Evolutionary conservation across 495 filamentous ascomycete species (phyloP).

Genomic region (Hypoxylon subgilvum): DNA sequence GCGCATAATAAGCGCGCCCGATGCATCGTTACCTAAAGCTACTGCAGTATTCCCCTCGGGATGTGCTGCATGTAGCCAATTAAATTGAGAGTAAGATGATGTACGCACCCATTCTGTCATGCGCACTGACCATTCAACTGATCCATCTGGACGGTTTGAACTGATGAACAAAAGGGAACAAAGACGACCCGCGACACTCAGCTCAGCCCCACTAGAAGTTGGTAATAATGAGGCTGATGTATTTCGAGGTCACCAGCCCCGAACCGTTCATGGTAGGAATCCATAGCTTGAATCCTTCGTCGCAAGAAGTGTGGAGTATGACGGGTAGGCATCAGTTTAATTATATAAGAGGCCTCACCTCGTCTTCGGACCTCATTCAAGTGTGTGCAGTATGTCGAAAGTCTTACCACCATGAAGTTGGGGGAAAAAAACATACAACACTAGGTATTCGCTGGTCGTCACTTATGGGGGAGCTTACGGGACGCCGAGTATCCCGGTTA

Average conservation of each 20-base stretch:
- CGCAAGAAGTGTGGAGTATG: background rate
- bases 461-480: too few species aligned
- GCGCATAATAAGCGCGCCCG: slow-evolving; percentile 5
- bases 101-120: slow-evolving; percentile 11
- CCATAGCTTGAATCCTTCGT: slow-evolving; percentile 8
- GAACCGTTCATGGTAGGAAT: slow-evolving; percentile 4
- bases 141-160: slow-evolving; percentile 1
- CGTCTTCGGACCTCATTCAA: background rate
- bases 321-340: background rate
- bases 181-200: too few species aligned
- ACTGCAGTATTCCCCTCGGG: background rate
- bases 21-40: background rate
- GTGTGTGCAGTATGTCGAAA: too few species aligned
- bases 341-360: slow-evolving; percentile 21
- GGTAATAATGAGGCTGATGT: slow-evolving; percentile 1
- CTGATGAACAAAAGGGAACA: slow-evolving; percentile 8
- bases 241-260: slow-evolving; percentile 15
- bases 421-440: too few species aligned
- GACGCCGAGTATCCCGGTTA: too few species aligned
- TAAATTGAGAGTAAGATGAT: too few species aligned
- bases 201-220: slow-evolving; percentile 12
- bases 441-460: too few species aligned
- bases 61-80: slow-evolving; percentile 15
- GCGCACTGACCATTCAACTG: slow-evolving; percentile 29
- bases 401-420: too few species aligned